Base-by-base conservation (phyloP, 1,284 basidiomycete species). In the Anthracocystis panici-leucophaei region DNA sequence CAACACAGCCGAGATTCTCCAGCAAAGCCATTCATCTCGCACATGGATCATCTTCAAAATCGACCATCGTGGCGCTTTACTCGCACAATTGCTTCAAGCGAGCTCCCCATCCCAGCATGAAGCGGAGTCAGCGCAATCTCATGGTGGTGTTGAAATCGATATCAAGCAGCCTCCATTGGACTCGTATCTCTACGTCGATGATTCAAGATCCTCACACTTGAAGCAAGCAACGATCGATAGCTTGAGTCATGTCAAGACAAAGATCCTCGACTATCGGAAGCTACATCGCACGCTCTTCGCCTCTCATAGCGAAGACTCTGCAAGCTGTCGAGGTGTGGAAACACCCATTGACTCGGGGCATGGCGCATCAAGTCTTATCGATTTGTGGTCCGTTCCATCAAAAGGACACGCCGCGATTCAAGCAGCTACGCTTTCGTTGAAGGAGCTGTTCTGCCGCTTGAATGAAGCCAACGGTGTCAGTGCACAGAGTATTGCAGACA, bases 241-340 rank as follows among this genome's bases (percentile, higher is more conserved):
- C 12, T 9, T 50, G n/a, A 55, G 40, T 27, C 23, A 44, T 10
- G 59, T 65, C 50, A 65, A 65, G 52, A 62, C 68, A 9, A 61
- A 31, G 35, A 18, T 58, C 10, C 31, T 65, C 27, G 40, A 58
- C 27, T 51, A 51, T 16, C 31, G n/a, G 25, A n/a, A 48, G 21
- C 31, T 71, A 21, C 33, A 62, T n/a, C 46, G 35, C 42, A 20
- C 23, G 16, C 21, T 65, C 11, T 71, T 71, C 12, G 38, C 46
- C 9, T 14, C 21, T 25, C 7, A 38, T 4, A 21, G 18, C 25
- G 50, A 29, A 6, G 16, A 23, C 1, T 2, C 9, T 38, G 41
- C 56, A 7, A 12, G 0, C 16, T 29, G 6, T 1, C 27, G 20
- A 4, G 29, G 31, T 8, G 41, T 9, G 8, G 31, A 51, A 16